phyloP scores from a whole-genome alignment of 1,284 basidiomycete species.

The Singerocomus rubriflavus region DNA sequence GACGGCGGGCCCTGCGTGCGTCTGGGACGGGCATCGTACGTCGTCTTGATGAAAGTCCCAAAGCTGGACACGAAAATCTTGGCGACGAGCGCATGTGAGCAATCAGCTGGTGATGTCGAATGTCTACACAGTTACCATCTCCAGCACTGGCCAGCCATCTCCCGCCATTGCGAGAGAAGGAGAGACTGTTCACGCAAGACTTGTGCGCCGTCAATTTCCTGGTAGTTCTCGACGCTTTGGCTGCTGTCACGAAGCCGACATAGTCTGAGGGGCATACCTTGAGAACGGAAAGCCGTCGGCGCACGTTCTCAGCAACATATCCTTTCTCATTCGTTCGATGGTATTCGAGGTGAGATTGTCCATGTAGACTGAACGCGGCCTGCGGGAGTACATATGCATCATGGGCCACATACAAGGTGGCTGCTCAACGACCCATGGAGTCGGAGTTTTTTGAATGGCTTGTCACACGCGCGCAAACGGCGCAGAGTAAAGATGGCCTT shows the following conservation, averaged over 20 bases:
- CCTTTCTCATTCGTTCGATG: conserved; percentile 22
- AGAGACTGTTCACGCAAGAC: conserved; percentile 70
- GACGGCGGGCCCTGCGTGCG: conserved; percentile 51
- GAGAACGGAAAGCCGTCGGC: conserved; percentile 32
- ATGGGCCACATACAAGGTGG: neutral
- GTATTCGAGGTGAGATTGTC: conserved; percentile 25
- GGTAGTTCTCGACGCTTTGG: conserved; percentile 8
- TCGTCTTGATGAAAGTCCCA: conserved; percentile 73
- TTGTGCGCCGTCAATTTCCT: conserved; percentile 60
- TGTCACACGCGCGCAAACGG: neutral
- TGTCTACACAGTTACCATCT: conserved; percentile 51
- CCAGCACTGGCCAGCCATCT: conserved; percentile 74
- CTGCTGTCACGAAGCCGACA: neutral
- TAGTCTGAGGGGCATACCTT: conserved; percentile 23
- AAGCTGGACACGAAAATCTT: conserved; percentile 59
- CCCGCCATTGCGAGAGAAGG: conserved; percentile 59
- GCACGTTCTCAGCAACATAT: conserved; percentile 19
- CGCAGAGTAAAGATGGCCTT: too few species aligned
- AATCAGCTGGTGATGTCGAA: conserved; percentile 10
- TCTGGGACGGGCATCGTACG: conserved; percentile 43
- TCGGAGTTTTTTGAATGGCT: conserved; percentile 15
- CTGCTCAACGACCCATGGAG: conserved; percentile 1
- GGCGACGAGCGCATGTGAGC: conserved; percentile 2
- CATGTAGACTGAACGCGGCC: conserved; percentile 17
- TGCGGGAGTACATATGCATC: conserved; percentile 12